Base-by-base conservation (phyloP, 208 protist genomes). In the Trichomonas tenax region DNA sequence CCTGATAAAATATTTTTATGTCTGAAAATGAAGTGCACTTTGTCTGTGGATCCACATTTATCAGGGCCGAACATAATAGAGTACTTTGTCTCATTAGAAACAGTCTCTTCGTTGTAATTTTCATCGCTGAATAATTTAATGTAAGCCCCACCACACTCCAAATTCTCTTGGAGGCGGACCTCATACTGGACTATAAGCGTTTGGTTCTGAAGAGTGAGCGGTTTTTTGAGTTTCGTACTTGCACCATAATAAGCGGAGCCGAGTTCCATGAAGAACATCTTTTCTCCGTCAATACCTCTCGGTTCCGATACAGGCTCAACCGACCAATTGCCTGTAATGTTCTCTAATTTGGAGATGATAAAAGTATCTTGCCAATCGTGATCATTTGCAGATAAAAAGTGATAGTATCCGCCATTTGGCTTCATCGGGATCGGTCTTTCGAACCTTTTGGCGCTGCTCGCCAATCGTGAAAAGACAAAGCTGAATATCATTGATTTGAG, bases 51-150 rank as follows among this genome's bases (percentile, higher is more conserved):
- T 4, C 96, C 97, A 82, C 97, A 97, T 93, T 96, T 96, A 89
- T 97, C 97, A 15, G 97, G 97, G 10, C 97, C 97, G 46, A 97
- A 97, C 97, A 97, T 97, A 38, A 97, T 86, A n/a, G 95, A 95
- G 95, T 97, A 97, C 34, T 96, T 96, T 38, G 97, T 97, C 38
- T 95, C 88, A 48, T 89, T 96, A 48, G 86, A 93, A 72, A 97
- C 81, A 36, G 45, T 26, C 23, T 63, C 41, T 44, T 36, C 4
- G 58, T 82, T 23, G 15, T 96, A 48, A 17, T 82, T 49, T 38
- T 15, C 31, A 34, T 49, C 63, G 4, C 31, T 10, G 40, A 97
- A 95, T 41, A 97, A 96, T 96, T 97, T 97, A 36, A 97, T 45
- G 88, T 97, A 97, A 1, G 96, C 96, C 17, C 97, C 97, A 88